These are phyloP conservation scores for Strigomonas culicis DNA, from an alignment of 208 protist genomes.

Conservation along the genomic window DNA sequence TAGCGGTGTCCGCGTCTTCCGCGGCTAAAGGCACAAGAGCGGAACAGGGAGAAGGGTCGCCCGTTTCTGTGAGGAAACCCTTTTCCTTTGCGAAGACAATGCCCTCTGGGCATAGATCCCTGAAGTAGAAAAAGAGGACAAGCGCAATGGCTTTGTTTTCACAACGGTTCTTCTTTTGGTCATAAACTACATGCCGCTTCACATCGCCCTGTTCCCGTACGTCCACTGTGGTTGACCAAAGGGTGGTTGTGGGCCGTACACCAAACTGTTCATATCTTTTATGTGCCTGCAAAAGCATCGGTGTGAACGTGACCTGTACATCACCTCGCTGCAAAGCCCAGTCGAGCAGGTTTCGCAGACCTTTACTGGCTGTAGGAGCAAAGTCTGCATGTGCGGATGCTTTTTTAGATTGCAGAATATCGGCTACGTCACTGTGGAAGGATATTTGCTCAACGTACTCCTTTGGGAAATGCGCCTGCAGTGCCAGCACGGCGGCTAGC, in stretches of 20 bases:
- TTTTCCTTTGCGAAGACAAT: too few relatives aligned
- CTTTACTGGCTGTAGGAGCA: constrained; percentile 33
- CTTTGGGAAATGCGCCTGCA: constrained; percentile 53
- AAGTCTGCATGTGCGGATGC: constrained; percentile 21
- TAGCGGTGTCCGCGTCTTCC: too few relatives aligned
- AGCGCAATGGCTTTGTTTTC: not conserved
- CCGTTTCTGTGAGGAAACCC: too few relatives aligned
- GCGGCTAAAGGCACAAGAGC: too few relatives aligned
- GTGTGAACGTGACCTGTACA: constrained; percentile 28
- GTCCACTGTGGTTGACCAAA: too few relatives aligned
- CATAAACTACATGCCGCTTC: too few relatives aligned
- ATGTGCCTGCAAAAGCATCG: constrained; percentile 22
- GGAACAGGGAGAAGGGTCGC: too few relatives aligned
- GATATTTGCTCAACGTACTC: constrained; percentile 61
- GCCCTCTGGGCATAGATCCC: not conserved
- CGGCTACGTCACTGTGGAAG: constrained; percentile 46
- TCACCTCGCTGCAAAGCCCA: constrained; percentile 40
- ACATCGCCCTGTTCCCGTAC: too few relatives aligned
- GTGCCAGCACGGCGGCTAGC: constrained; percentile 33
- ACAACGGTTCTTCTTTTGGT: too few relatives aligned
- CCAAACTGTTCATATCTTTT: constrained; percentile 34
- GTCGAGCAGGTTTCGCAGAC: constrained; percentile 32
- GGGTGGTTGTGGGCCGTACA: constrained; percentile 6
- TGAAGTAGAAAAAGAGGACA: not conserved
- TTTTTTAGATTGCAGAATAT: constrained; percentile 31